These are phyloP conservation scores for Oryza australiensis DNA, from an alignment of 176 grass and related monocot species.

Conservation along the genomic window DNA sequence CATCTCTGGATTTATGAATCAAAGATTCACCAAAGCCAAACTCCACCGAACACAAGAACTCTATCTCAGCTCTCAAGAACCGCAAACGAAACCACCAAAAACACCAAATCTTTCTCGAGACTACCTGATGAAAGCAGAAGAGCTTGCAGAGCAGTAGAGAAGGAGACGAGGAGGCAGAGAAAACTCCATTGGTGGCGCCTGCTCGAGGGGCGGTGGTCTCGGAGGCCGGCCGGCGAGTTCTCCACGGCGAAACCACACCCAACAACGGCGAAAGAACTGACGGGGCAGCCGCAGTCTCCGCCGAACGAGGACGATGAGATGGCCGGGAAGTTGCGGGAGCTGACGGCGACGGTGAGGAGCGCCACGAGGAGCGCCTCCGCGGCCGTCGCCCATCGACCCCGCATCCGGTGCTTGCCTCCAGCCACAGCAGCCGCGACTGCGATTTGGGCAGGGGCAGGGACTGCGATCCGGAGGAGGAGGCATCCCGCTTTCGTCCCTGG, in stretches of 20 bases:
- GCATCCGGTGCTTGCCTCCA: neutral
- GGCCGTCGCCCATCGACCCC: slow-evolving; percentile 33
- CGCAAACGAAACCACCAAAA: neutral
- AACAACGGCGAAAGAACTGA: slow-evolving; percentile 24
- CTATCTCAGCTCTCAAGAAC: neutral
- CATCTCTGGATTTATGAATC: slow-evolving; percentile 13
- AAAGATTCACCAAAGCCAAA: neutral
- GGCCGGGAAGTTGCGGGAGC: slow-evolving; percentile 50
- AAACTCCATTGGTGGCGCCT: too few relatives aligned
- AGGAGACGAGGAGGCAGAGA: slow-evolving; percentile 5
- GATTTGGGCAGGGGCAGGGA: neutral
- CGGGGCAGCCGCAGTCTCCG: slow-evolving; percentile 54
- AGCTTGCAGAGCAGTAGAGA: too few relatives aligned
- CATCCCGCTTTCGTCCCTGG: slow-evolving; percentile 16
- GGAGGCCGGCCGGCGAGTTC: too few relatives aligned
- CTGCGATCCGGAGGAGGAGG: neutral
- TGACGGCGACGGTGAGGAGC: slow-evolving; percentile 57
- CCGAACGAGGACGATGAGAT: slow-evolving; percentile 15
- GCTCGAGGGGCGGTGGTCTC: too few relatives aligned
- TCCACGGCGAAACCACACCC: neutral
- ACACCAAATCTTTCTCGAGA: neutral
- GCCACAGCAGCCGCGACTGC: neutral
- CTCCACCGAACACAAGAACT: neutral
- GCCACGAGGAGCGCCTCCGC: slow-evolving; percentile 51
- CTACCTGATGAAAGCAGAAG: neutral